A percentile compares a stretch with the other conserved stretches of the same genome.
phyloP scores from a whole-genome alignment of 2,329 filamentous ascomycete genomes.

The Claviceps quebecensis region DNA sequence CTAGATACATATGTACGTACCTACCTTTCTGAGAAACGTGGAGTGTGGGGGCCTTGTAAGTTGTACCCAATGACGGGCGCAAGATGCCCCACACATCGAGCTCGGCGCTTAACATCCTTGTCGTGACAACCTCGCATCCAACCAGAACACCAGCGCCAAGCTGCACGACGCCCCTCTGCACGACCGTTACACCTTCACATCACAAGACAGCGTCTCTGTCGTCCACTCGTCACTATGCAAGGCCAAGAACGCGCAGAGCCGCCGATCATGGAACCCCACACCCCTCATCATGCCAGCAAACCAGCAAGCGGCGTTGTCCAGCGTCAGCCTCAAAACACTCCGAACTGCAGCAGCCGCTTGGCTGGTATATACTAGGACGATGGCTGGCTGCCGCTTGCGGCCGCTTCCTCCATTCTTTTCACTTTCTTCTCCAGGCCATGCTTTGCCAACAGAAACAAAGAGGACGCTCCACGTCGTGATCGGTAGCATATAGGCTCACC shows the following conservation, averaged over 20 bases:
- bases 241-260: not conserved
- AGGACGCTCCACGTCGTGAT: slow-evolving; percentile 25
- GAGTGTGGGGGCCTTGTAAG: not conserved
- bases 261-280: not conserved
- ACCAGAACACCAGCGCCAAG: slow-evolving; percentile 20
- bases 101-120: slow-evolving; percentile 26
- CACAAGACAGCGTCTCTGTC: not conserved
- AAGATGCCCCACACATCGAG: slow-evolving; percentile 4
- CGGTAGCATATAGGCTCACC: slow-evolving; percentile 16
- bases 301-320: too few species aligned
- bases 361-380: slow-evolving; percentile 35
- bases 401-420: slow-evolving; percentile 21
- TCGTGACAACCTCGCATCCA: slow-evolving; percentile 22
- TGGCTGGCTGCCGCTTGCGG: slow-evolving; percentile 21
- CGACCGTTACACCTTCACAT: slow-evolving; percentile 3
- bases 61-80: slow-evolving; percentile 3
- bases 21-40: not conserved
- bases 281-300: slow-evolving; percentile 5
- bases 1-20: too few species aligned
- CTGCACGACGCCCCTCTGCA: slow-evolving; percentile 5
- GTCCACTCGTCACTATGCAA: slow-evolving; percentile 4
- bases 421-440: slow-evolving; percentile 32
- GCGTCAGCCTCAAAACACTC: slow-evolving; percentile 21
- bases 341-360: slow-evolving; percentile 37
- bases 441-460: slow-evolving; percentile 33